Evolutionary conservation across 78 protist genomes (phyloP).

Genomic region (Dictyostelium purpureum): DNA sequence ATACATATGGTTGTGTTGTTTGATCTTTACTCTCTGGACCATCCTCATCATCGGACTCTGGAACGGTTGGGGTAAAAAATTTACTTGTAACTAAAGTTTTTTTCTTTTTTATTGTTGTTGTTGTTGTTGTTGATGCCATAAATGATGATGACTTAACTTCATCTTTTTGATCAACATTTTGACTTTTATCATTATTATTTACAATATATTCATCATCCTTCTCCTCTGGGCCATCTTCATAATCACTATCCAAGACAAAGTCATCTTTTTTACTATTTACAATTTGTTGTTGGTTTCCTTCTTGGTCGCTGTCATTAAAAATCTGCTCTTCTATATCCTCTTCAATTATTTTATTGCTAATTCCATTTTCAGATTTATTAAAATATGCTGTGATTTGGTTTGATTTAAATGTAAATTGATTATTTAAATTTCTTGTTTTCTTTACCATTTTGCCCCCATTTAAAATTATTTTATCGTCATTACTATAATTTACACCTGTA

Average conservation of each 20-base stretch:
- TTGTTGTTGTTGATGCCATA: conserved; percentile 9
- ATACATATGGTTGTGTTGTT: background rate
- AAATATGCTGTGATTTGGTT: conserved; percentile 25
- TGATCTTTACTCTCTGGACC: background rate
- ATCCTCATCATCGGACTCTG: background rate
- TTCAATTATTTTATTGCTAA: background rate
- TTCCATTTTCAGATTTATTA: background rate
- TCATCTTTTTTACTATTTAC: background rate
- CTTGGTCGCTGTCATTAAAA: background rate
- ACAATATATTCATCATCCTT: background rate
- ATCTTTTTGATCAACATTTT: background rate
- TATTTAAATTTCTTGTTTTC: background rate
- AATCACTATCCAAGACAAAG: conserved; percentile 19
- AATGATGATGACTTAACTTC: background rate
- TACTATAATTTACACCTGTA: background rate
- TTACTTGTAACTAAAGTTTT: background rate
- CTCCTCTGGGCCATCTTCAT: conserved; percentile 14
- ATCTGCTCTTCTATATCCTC: background rate
- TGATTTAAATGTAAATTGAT: background rate
- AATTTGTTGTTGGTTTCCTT: background rate
- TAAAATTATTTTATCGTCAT: background rate
- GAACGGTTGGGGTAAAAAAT: background rate
- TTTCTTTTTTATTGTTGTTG: background rate
- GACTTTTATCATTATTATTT: too few relatives aligned
- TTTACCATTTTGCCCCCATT: background rate